These are phyloP conservation scores for Quercus dentata DNA, from an alignment of 306 rosid genomes.

Conservation along the genomic window DNA sequence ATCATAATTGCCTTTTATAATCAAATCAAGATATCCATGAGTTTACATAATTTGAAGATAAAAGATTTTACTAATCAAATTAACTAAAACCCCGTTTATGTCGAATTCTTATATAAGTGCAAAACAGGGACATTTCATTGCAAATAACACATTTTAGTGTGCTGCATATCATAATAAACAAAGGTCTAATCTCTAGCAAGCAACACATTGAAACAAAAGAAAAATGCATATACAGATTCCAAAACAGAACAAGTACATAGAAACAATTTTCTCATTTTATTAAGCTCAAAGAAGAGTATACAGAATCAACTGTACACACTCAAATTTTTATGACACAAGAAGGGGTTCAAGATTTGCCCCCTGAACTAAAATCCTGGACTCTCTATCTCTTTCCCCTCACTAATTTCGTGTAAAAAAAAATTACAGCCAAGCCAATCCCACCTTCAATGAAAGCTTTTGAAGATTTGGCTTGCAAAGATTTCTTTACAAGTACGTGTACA, in stretches of 20 bases:
- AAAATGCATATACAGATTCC: no score
- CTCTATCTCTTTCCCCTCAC: not conserved
- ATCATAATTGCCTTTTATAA: no score
- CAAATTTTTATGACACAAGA: conserved; percentile 29
- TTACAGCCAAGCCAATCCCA: conserved; percentile 32
- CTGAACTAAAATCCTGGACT: conserved; percentile 37
- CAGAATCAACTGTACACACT: conserved; percentile 18
- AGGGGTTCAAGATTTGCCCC: conserved; percentile 42
- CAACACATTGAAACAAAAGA: no score
- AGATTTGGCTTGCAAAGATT: conserved; percentile 42
- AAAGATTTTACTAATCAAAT: no score
- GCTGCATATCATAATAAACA: no score
- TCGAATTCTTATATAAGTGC: no score
- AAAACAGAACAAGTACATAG: not conserved
- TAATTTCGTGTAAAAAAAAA: conserved; percentile 42
- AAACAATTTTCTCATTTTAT: conserved; percentile 20
- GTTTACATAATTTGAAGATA: fast-evolving
- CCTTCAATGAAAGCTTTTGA: conserved; percentile 68
- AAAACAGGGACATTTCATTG: no score
- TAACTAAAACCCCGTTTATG: no score
- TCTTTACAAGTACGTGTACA: conserved; percentile 17
- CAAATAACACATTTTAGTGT: no score
- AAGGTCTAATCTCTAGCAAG: no score
- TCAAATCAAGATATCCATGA: no score
- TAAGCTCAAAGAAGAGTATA: conserved; percentile 9